Conservation (phyloP, 2,329 filamentous ascomycete genomes). For the Arthrobotrys entomopaga region DNA sequence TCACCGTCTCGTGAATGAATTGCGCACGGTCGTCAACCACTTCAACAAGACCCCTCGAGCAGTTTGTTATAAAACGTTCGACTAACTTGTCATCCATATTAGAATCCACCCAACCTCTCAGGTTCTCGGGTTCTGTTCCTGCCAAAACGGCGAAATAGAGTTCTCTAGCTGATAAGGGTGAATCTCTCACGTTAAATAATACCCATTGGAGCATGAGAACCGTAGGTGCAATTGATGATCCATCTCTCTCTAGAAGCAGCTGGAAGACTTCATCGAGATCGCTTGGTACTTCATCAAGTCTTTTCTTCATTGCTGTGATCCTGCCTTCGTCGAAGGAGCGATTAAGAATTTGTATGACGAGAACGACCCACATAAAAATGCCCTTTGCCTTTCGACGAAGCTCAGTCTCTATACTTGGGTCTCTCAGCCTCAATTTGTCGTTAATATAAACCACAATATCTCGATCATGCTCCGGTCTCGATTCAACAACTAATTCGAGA, state of each 20-base stretch:
- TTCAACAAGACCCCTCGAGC: conserved; percentile 45
- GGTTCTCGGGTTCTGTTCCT: not conserved
- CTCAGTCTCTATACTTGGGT: too few relatives aligned
- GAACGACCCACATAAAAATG: conserved; percentile 49
- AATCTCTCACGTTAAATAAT: too few relatives aligned
- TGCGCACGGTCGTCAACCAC: conserved; percentile 15
- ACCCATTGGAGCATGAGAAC: conserved; percentile 51
- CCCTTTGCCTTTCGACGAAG: conserved; percentile 23
- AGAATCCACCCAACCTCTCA: not conserved
- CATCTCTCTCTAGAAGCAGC: conserved; percentile 27
- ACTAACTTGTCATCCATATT: conserved; percentile 20
- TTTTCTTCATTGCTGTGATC: conserved; percentile 20
- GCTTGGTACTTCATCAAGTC: conserved; percentile 31
- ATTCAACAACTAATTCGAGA: conserved; percentile 59
- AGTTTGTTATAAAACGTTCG: conserved; percentile 29
- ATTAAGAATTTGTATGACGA: conserved; percentile 57
- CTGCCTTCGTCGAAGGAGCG: conserved; percentile 43
- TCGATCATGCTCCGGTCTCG: conserved; percentile 58
- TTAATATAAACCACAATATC: conserved; percentile 58
- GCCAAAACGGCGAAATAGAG: conserved; percentile 43
- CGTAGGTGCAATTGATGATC: conserved; percentile 18
- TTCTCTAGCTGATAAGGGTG: conserved; percentile 37
- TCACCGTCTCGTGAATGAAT: conserved; percentile 55
- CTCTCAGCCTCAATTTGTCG: too few relatives aligned
- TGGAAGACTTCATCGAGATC: conserved; percentile 51